Evolutionary conservation across 2,329 filamentous ascomycete species (phyloP), one percentile per base, ranked within the genome.

Genomic region (Trichoderma arundinaceum): DNA sequence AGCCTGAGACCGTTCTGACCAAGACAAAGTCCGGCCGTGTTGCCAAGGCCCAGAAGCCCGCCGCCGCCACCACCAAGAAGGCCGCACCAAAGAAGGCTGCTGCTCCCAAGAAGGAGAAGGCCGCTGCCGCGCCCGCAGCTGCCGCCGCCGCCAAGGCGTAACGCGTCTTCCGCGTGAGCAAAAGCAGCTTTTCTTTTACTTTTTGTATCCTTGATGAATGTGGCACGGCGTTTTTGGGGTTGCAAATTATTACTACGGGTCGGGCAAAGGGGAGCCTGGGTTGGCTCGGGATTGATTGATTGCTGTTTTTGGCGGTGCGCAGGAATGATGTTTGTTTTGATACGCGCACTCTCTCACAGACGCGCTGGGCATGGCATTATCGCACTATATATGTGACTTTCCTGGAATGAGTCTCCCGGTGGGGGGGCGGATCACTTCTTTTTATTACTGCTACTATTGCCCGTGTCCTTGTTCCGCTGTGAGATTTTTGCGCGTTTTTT

Each of bases 21-120:
- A 94, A 92, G 87, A 94, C 92, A 78, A 95, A 95, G 87, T 89
- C 91, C 62, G 92, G 92, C 56, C 90, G 92, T 71, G 90, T 96
- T 73, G 87, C 90, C 73, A 96, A 95, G 87, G 82, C 84, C 28
- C 65, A 79, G 72, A 79, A 81, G 73, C 77, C 79, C 19, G 78
- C 82, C 7, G 78, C 81, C 19, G 78, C 82, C 7, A 77, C 81
- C 46, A 82, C 82, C 41, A 82, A 81, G 76, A 82, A 81, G 77
- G 77, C 78, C 54, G 77, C 80, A 17, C 74, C 78, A 5, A 73
- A 80, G 32, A 82, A 82, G 76, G 81, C 83, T 77, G 74, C 75
- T 69, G 73, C 80, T 49, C 74, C 81, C 51, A 84, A 84, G 79
- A 83, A 83, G 79, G 78, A 61, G 32, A 62, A 61, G 59, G 60